These are phyloP conservation scores for Rhizomucor miehei DNA, from an alignment of 371 early-diverging fungal genomes.

Conservation along the genomic window DNA sequence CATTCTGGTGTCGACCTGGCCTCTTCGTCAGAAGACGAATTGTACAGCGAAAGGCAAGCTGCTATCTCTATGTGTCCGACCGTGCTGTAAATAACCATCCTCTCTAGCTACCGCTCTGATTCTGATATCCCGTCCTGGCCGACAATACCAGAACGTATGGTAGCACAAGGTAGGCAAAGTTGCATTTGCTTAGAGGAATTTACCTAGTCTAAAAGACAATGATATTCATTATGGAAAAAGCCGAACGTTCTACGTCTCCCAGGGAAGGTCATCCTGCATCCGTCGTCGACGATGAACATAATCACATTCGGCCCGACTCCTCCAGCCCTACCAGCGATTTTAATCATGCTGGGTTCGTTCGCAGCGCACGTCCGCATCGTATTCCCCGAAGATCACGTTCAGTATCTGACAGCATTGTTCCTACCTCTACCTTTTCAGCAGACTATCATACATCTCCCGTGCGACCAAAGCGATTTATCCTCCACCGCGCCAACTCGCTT, in stretches of 20 bases:
- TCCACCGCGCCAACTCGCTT: conserved; percentile 15
- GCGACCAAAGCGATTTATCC: not conserved
- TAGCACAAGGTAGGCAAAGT: not conserved
- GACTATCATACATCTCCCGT: not conserved
- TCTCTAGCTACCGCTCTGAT: conserved; percentile 12
- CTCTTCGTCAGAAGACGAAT: conserved; percentile 18
- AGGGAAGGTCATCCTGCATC: too few relatives aligned
- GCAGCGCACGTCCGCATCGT: conserved; percentile 8
- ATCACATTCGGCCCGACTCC: conserved; percentile 5
- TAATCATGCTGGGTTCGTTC: conserved; percentile 16
- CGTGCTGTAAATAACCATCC: not conserved
- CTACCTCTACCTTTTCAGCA: not conserved
- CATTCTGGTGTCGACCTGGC: conserved; percentile 2
- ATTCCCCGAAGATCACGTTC: conserved; percentile 20
- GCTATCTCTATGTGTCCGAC: too few relatives aligned
- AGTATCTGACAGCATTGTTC: conserved; percentile 17
- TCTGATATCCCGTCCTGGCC: conserved; percentile 16
- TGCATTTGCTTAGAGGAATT: too few relatives aligned
- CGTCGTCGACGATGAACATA: too few relatives aligned
- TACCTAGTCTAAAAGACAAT: not conserved
- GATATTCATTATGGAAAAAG: too few relatives aligned
- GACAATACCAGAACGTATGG: conserved; percentile 5
- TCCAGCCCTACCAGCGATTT: conserved; percentile 3
- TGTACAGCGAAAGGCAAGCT: conserved; percentile 5
- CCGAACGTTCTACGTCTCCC: too few relatives aligned